Percentiles rank a stretch among this genome's conserved stretches.
Evolutionary conservation across 768 basidiomycete genomes (phyloP).

Genomic region (Panus rudis): DNA sequence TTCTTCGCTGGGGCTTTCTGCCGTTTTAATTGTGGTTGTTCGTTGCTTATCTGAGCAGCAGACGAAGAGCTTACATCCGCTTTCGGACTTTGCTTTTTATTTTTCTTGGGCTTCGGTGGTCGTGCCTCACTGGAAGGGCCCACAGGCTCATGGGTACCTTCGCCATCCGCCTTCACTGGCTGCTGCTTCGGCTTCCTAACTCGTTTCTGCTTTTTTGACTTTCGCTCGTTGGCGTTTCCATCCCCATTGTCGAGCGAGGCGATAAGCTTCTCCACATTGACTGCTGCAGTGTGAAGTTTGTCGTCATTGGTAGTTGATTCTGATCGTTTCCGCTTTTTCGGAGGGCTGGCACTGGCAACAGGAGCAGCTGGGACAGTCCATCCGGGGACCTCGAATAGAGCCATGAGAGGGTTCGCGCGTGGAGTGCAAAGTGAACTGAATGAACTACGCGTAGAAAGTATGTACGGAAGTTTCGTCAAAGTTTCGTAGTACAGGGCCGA

Average conservation of each 20-base stretch:
- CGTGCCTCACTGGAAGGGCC: background rate
- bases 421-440: background rate
- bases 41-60: background rate
- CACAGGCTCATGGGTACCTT: background rate
- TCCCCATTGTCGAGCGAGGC: conserved; percentile 12
- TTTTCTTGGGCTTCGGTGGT: conserved; percentile 6
- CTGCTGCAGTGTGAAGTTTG: conserved; percentile 18
- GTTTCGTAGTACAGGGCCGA: too few species aligned
- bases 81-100: conserved; percentile 3
- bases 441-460: background rate
- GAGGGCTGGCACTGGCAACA: conserved; percentile 5
- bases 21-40: background rate
- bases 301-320: conserved; percentile 16
- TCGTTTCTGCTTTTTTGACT: conserved; percentile 13
- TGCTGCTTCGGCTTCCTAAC: conserved; percentile 8
- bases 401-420: conserved; percentile 14
- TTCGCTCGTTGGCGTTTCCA: conserved; percentile 1
- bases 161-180: conserved; percentile 3
- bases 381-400: conserved; percentile 30
- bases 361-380: conserved; percentile 25
- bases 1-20: background rate
- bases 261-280: conserved; percentile 26
- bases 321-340: conserved; percentile 25
- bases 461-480: too few species aligned
- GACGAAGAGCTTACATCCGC: conserved; percentile 1